Evolutionary conservation across 2,329 filamentous ascomycete genomes (phyloP).

Genomic region (Trichoderma sp.): DNA sequence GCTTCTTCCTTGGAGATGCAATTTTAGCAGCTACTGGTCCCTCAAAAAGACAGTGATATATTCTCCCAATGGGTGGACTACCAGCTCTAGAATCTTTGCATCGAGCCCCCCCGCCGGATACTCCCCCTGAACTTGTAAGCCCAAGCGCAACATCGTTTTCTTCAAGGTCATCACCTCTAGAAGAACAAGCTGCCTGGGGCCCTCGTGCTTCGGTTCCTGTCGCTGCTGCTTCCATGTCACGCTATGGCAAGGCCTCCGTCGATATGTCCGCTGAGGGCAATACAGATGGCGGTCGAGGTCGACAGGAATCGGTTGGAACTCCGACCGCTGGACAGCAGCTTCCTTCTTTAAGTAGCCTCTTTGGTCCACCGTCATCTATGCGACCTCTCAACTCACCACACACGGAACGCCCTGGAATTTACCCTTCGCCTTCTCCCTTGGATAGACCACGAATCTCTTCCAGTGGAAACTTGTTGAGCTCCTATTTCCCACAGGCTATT

Average conservation of each 20-base stretch:
- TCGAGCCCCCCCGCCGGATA: constrained; percentile 50
- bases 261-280: constrained; percentile 43
- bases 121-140: constrained; percentile 54
- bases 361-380: constrained; percentile 47
- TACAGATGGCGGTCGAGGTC: constrained; percentile 36
- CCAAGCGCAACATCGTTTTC: constrained; percentile 49
- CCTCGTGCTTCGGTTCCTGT: constrained; percentile 43
- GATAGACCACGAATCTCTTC: constrained; percentile 45
- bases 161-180: constrained; percentile 41
- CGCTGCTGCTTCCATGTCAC: constrained; percentile 51
- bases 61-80: constrained; percentile 55
- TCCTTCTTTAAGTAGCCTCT: constrained; percentile 56
- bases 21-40: neutral
- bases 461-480: constrained; percentile 36
- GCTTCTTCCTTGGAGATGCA: constrained; percentile 18
- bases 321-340: constrained; percentile 45
- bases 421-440: constrained; percentile 44
- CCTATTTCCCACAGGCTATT: constrained; percentile 46
- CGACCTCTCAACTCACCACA: constrained; percentile 46
- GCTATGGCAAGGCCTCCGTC: constrained; percentile 50
- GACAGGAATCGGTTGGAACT: constrained; percentile 35
- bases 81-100: constrained; percentile 49
- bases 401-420: constrained; percentile 44
- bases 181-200: constrained; percentile 46
- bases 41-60: neutral